phyloP scores from a whole-genome alignment of 129 eudicot species.

The Deinandra increscens region DNA sequence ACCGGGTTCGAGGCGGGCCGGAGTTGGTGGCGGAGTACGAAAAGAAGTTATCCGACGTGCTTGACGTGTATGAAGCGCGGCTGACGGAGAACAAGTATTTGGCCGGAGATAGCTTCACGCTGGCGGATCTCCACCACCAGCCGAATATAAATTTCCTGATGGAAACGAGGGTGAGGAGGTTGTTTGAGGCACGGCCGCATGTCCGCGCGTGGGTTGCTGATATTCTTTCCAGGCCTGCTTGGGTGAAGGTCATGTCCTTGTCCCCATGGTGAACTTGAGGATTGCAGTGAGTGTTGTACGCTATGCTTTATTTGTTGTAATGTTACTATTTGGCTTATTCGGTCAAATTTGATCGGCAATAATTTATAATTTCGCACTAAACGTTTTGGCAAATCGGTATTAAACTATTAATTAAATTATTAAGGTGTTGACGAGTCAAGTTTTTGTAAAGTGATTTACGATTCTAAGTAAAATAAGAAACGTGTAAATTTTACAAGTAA shows the following conservation, averaged over 20 bases:
- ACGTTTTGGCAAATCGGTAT: neutral
- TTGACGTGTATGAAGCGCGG: constrained; percentile 50
- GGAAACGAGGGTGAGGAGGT: constrained; percentile 30
- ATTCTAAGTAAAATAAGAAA: too few species aligned
- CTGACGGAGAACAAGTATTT: constrained; percentile 43
- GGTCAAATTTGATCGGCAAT: constrained; percentile 13
- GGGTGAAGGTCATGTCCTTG: constrained; percentile 41
- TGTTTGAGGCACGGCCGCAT: constrained; percentile 51
- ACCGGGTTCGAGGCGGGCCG: constrained; percentile 14
- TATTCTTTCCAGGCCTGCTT: constrained; percentile 56
- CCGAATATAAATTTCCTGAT: constrained; percentile 40
- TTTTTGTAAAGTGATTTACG: too few species aligned
- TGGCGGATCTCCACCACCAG: constrained; percentile 51
- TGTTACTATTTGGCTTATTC: neutral
- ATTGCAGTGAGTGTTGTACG: neutral
- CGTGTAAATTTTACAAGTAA: too few species aligned
- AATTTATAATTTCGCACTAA: neutral
- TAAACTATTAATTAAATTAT: too few species aligned
- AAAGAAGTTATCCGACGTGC: constrained; percentile 40
- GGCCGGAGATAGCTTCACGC: constrained; percentile 47
- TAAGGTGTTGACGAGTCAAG: too few species aligned
- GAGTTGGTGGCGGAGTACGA: constrained; percentile 29
- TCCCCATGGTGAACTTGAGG: constrained; percentile 15
- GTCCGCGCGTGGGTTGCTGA: constrained; percentile 50
- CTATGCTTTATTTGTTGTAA: neutral